Evolutionary conservation across 345 rosid species (phyloP), one percentile per base, ranked within the genome.

Genomic region (Eucalyptus globulus): DNA sequence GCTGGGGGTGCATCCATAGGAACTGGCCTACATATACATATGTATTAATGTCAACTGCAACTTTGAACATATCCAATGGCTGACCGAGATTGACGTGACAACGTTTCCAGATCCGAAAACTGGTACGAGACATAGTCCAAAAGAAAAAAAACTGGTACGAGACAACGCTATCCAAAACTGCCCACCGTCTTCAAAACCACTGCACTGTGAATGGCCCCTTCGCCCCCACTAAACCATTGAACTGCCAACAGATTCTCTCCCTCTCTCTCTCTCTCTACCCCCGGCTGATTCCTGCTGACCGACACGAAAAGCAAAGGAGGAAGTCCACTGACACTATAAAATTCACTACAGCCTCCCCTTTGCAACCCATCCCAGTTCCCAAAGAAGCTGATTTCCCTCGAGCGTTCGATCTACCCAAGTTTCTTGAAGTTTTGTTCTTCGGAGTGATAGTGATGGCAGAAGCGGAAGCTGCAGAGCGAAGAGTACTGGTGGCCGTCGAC

Each of bases 401-500:
- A 21, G 12, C 83, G 47, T 21, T 76, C 27, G 47, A 76, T 76
- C 8, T 3, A 76, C 24, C 83, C 47, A 11, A 21, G 83, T 76
- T 37, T 19, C 83, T 76, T 37, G 27, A 76, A 21, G 7, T 40
- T 37, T 37, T 76, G 65, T 24, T 76, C 37, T 21, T 47, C 49
- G 49, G 72, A 87, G 90, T 67, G 86, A 89, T 37, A 56, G 49
- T 37, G 80, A 87, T 81, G 88, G 90, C 89, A 16, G 90, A 89
- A 29, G 89, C 27, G 43, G 92, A 60, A 44, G 91, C 15, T 9
- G 89, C 90, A 69, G 91, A 90, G 87, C 90, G 94, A 88, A 94
- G 91, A 91, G 89, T 95, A 34, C 86, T 94, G 81, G 95, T 94
- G 90, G 96, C 95, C 8, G 94, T 96, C 49, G 96, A 95, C 80